phyloP scores from a whole-genome alignment of 2,329 filamentous ascomycete species.

The Diaporthe capsici region DNA sequence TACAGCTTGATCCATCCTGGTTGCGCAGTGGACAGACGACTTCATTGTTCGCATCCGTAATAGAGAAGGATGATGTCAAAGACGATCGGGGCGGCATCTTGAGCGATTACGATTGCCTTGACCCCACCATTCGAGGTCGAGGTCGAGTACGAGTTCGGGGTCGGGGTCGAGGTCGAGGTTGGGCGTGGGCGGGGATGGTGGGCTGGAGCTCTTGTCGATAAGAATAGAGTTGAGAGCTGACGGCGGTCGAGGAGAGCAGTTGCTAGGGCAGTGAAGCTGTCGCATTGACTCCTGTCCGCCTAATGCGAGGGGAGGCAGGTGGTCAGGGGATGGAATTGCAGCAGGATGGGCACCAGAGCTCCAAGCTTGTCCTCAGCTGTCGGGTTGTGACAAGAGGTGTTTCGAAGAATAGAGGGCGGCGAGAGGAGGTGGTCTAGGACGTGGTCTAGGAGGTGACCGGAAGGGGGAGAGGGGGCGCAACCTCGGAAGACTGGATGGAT shows the following conservation, averaged over 20 bases:
- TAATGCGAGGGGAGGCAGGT: slow-evolving; percentile 40
- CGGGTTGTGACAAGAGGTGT: slow-evolving; percentile 61
- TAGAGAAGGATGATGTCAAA: slow-evolving; percentile 90
- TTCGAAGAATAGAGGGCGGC: slow-evolving; percentile 53
- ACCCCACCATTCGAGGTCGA: slow-evolving; percentile 67
- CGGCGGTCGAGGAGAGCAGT: slow-evolving; percentile 30
- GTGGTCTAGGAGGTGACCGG: slow-evolving; percentile 41
- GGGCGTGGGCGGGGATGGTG: slow-evolving; percentile 38
- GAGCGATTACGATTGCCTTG: slow-evolving; percentile 49
- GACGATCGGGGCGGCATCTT: slow-evolving; percentile 90
- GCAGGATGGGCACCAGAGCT: slow-evolving; percentile 48
- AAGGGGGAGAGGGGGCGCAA: slow-evolving; percentile 26
- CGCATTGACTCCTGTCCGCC: slow-evolving; percentile 44
- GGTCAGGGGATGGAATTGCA: slow-evolving; percentile 18
- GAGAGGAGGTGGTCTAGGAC: slow-evolving; percentile 46
- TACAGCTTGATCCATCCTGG: slow-evolving; percentile 95
- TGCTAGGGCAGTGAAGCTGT: slow-evolving; percentile 45
- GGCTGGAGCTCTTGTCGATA: slow-evolving; percentile 47
- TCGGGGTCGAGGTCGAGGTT: slow-evolving; percentile 46
- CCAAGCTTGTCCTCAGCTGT: slow-evolving; percentile 50
- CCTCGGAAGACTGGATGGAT: slow-evolving; percentile 34
- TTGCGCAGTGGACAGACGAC: slow-evolving; percentile 97
- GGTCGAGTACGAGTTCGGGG: slow-evolving; percentile 45
- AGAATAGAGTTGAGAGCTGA: slow-evolving; percentile 41
- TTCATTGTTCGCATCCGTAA: slow-evolving; percentile 93